A percentile compares a stretch with the other conserved stretches of the same genome.
These are phyloP conservation scores for Rhizopogon hawkerae DNA, from an alignment of 1,284 basidiomycete species.

Conservation along the genomic window DNA sequence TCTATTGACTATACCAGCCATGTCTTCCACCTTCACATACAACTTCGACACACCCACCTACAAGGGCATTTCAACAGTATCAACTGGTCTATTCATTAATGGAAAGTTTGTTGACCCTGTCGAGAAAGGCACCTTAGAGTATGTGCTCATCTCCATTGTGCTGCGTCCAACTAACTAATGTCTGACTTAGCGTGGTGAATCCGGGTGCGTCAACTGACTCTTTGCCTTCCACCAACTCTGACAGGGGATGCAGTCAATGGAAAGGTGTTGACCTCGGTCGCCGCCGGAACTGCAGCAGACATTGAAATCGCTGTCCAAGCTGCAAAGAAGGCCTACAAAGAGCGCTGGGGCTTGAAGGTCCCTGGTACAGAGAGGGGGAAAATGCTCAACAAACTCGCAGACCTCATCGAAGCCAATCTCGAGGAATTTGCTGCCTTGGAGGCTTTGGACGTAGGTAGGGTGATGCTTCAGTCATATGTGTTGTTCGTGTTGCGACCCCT, in stretches of 20 bases:
- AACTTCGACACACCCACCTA: slow-evolving; percentile 10
- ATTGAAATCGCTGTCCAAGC: slow-evolving; percentile 78
- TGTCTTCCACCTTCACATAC: slow-evolving; percentile 6
- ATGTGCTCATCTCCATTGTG: slow-evolving; percentile 12
- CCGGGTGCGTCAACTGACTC: slow-evolving; percentile 5
- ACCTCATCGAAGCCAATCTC: slow-evolving; percentile 73
- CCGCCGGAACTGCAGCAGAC: slow-evolving; percentile 55
- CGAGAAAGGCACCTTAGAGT: slow-evolving; percentile 54
- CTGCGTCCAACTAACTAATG: slow-evolving; percentile 4
- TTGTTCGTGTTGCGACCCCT: background rate
- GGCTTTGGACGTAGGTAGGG: slow-evolving; percentile 44
- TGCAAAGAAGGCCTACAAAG: slow-evolving; percentile 80
- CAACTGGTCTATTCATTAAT: slow-evolving; percentile 86
- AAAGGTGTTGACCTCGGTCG: slow-evolving; percentile 57
- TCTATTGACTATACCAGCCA: background rate
- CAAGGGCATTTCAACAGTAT: slow-evolving; percentile 31
- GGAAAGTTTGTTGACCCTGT: slow-evolving; percentile 72
- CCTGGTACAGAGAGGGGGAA: slow-evolving; percentile 75
- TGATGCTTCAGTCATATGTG: background rate
- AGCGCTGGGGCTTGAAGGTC: slow-evolving; percentile 84
- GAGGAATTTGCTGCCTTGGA: slow-evolving; percentile 60
- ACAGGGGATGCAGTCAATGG: slow-evolving; percentile 48
- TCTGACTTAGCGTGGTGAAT: slow-evolving; percentile 11
- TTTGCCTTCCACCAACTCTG: background rate
- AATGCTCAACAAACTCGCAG: slow-evolving; percentile 80